phyloP scores from a whole-genome alignment of 352 stramenopile genomes.

The Phytophthora ramorum region DNA sequence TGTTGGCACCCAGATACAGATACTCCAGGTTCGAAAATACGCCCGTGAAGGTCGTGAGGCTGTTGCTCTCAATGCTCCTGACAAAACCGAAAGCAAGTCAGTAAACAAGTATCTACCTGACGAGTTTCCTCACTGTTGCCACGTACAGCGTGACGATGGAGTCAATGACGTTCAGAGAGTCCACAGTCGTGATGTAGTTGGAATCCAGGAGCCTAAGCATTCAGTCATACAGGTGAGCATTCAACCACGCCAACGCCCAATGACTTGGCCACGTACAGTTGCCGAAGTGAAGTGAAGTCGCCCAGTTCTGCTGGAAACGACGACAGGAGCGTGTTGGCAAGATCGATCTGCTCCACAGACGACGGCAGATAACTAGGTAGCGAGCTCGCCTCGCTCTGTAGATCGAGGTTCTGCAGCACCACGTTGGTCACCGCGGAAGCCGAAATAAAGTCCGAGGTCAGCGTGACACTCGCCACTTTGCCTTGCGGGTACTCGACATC shows the following conservation, averaged over 20 bases:
- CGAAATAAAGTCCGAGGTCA: conserved; percentile 29
- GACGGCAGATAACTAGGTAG: conserved; percentile 27
- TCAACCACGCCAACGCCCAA: neutral
- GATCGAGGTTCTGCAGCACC: conserved; percentile 36
- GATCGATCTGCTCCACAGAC: conserved; percentile 28
- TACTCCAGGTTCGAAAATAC: conserved; percentile 60
- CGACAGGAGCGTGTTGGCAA: conserved; percentile 32
- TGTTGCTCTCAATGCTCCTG: conserved; percentile 66
- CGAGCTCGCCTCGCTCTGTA: conserved; percentile 11
- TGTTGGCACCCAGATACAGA: conserved; percentile 58
- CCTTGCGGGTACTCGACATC: conserved; percentile 34
- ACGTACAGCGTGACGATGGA: conserved; percentile 32
- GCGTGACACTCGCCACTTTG: conserved; percentile 41
- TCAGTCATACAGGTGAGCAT: neutral
- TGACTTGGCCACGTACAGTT: conserved; percentile 19
- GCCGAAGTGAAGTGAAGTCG: conserved; percentile 18
- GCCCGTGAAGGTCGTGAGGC: conserved; percentile 50
- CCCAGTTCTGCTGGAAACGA: conserved; percentile 31
- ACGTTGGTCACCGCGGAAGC: conserved; percentile 32
- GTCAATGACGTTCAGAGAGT: conserved; percentile 26
- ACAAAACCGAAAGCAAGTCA: neutral
- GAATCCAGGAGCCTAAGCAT: conserved; percentile 32
- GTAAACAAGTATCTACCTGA: neutral
- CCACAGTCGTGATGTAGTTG: conserved; percentile 40
- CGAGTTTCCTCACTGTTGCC: neutral